Percentiles rank a stretch among this genome's conserved stretches.
phyloP scores from a whole-genome alignment of 176 grass and related monocot genomes.

The Avena insularis region DNA sequence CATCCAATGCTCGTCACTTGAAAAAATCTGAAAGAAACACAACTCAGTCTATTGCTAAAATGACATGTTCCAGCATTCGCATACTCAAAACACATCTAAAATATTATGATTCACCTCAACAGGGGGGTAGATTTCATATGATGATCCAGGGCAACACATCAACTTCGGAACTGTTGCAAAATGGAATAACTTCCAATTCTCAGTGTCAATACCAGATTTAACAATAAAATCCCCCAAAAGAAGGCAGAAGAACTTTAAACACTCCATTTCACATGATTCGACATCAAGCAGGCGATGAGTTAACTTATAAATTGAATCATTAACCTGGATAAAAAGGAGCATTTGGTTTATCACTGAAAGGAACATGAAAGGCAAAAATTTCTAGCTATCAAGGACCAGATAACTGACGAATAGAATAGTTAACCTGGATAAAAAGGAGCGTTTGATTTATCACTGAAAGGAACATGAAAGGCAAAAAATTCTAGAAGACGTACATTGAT shows the following conservation, averaged over 20 bases:
- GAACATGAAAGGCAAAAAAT: neutral
- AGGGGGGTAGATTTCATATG: neutral
- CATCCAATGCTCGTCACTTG: neutral
- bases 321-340: neutral
- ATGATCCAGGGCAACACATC: constrained; percentile 10
- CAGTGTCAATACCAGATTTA: neutral
- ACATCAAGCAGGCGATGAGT: neutral
- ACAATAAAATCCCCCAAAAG: neutral
- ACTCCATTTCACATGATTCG: neutral
- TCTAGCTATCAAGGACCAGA: too few relatives aligned
- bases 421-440: neutral
- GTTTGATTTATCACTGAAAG: neutral
- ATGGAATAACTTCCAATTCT: neutral
- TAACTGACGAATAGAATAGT: neutral
- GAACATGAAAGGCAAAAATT: neutral
- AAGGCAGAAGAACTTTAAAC: neutral
- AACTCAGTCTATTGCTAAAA: neutral
- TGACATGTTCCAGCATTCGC: too few relatives aligned
- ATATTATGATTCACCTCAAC: neutral
- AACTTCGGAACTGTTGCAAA: constrained; percentile 15
- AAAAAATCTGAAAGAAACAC: constrained; percentile 23
- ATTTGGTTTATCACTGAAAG: neutral
- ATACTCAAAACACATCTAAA: neutral
- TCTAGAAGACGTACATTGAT: neutral
- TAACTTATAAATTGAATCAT: neutral